Conservation (phyloP, 352 stramenopile genomes). For the Pythium aphanidermatum region DNA sequence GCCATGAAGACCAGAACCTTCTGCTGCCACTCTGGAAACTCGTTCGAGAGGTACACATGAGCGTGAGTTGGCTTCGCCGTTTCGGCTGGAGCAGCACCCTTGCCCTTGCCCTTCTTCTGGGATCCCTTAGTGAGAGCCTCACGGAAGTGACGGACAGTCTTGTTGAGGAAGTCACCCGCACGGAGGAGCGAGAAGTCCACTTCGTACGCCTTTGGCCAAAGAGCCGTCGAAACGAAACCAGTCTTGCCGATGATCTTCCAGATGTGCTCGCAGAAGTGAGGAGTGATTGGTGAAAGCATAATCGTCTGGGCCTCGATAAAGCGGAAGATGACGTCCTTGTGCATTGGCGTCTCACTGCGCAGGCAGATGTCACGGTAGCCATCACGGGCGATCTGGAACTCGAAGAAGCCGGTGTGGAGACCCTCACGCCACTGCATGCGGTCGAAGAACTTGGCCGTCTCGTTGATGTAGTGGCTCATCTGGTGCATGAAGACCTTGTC, state of each 20-base stretch:
- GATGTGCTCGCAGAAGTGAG: constrained; percentile 93
- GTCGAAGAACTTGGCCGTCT: constrained; percentile 85
- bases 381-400: constrained; percentile 97
- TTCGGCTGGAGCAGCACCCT: constrained; percentile 72
- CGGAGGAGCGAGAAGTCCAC: constrained; percentile 92
- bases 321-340: constrained; percentile 88
- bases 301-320: constrained; percentile 94
- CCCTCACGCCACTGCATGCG: constrained; percentile 95
- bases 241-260: constrained; percentile 91
- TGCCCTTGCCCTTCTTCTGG: constrained; percentile 85
- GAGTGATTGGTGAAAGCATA: constrained; percentile 95
- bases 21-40: constrained; percentile 84
- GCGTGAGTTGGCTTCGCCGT: constrained; percentile 86
- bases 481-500: constrained; percentile 96
- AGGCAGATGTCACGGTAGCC: constrained; percentile 96
- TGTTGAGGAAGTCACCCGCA: constrained; percentile 91
- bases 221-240: constrained; percentile 86
- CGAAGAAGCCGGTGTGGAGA: constrained; percentile 97
- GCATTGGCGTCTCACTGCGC: constrained; percentile 82
- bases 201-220: constrained; percentile 81
- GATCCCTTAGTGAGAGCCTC: constrained; percentile 70
- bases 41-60: constrained; percentile 80
- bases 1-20: constrained; percentile 82
- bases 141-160: constrained; percentile 90
- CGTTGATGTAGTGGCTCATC: constrained; percentile 94